Percentiles rank a stretch among this genome's conserved stretches.
phyloP scores from a whole-genome alignment of 1,284 basidiomycete genomes.

The Ustilago esculenta region DNA sequence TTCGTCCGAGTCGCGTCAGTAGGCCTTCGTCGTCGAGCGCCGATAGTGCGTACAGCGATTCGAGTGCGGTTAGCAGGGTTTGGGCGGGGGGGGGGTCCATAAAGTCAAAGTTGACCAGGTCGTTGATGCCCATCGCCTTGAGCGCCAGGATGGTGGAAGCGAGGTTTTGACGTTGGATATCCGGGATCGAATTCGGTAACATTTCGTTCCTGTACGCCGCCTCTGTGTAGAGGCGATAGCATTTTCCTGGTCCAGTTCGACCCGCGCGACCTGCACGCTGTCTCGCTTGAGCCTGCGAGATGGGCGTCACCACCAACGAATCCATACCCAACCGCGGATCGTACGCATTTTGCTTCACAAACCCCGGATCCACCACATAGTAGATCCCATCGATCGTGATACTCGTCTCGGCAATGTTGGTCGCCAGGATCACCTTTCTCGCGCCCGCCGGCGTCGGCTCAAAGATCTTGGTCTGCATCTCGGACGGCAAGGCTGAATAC shows the following conservation, averaged over 20 bases:
- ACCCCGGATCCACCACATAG: constrained; percentile 97
- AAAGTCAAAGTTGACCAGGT: constrained; percentile 96
- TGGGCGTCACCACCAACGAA: constrained; percentile 96
- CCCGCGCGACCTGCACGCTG: constrained; percentile 96
- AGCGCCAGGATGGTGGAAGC: constrained; percentile 91
- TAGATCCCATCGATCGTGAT: constrained; percentile 98
- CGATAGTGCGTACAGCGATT: constrained; percentile 91
- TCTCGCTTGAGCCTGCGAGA: constrained; percentile 96
- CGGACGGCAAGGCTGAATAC: constrained; percentile 95
- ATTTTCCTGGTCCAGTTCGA: constrained; percentile 96
- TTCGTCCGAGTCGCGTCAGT: constrained; percentile 89
- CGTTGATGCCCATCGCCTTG: constrained; percentile 99
- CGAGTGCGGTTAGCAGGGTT: constrained; percentile 92
- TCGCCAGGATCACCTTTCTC: constrained; percentile 96
- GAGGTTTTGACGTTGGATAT: constrained; percentile 95
- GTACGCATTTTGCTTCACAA: constrained; percentile 98
- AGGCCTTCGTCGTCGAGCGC: constrained; percentile 96
- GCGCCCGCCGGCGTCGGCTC: constrained; percentile 96
- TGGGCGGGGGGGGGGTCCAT: constrained; percentile 98
- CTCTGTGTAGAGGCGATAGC: constrained; percentile 97
- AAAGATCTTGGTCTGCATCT: constrained; percentile 96
- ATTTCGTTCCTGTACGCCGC: constrained; percentile 98
- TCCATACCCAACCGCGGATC: constrained; percentile 98
- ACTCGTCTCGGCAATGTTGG: constrained; percentile 98
- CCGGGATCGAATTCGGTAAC: constrained; percentile 96